Percentiles rank a stretch among this genome's conserved stretches.
Evolutionary conservation across 768 basidiomycete species (phyloP).

Genomic region (Hydnomerulius pinastri): DNA sequence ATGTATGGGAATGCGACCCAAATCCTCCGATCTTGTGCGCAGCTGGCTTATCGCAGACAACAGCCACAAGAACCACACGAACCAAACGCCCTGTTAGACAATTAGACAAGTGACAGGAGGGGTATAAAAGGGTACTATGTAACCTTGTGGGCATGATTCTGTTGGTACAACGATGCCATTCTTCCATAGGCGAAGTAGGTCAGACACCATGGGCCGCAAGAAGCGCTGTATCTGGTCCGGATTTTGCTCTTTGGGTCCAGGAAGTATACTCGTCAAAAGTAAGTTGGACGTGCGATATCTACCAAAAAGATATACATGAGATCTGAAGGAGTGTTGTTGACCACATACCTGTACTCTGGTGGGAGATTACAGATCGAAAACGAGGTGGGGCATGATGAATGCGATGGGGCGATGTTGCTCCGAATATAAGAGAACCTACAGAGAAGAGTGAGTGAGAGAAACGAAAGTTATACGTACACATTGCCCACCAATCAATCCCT

Average conservation of each 20-base stretch:
- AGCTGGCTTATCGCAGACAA: slow-evolving; percentile 43
- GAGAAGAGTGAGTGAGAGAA: not conserved
- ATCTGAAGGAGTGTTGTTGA: not conserved
- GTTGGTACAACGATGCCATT: slow-evolving; percentile 26
- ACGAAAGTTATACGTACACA: too few species aligned
- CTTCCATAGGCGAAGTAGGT: slow-evolving; percentile 26
- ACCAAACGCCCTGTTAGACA: slow-evolving; percentile 23
- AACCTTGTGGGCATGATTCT: slow-evolving; percentile 24
- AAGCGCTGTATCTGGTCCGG: slow-evolving; percentile 29
- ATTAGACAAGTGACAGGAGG: not conserved
- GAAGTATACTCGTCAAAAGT: slow-evolving; percentile 25
- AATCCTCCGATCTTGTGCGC: slow-evolving; percentile 36
- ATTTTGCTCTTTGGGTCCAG: slow-evolving; percentile 30
- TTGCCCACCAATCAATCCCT: slow-evolving; percentile 34
- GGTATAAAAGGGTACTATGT: not conserved
- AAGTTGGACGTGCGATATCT: slow-evolving; percentile 29
- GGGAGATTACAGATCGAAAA: slow-evolving; percentile 35
- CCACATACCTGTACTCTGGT: slow-evolving; percentile 23
- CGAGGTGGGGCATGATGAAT: slow-evolving; percentile 37
- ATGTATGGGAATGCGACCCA: slow-evolving; percentile 31
- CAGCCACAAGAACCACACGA: slow-evolving; percentile 31
- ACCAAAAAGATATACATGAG: slow-evolving; percentile 1
- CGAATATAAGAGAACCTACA: slow-evolving; percentile 37
- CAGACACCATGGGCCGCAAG: slow-evolving; percentile 25
- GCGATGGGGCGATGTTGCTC: slow-evolving; percentile 37